These are phyloP conservation scores for Fusarium sp. DNA, from an alignment of 2,329 filamentous ascomycete species.

Conservation along the genomic window DNA sequence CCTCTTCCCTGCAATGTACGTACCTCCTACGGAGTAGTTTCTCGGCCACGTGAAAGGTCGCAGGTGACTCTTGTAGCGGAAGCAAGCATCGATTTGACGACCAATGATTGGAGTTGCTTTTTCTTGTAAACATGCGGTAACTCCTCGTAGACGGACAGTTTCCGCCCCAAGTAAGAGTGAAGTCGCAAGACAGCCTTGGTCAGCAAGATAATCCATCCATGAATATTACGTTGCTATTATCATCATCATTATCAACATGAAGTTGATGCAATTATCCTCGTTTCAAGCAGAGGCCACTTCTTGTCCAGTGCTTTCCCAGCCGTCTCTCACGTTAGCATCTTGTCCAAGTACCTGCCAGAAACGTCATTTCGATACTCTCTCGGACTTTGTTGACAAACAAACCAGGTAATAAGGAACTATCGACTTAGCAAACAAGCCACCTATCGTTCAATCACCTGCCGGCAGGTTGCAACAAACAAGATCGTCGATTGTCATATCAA, in stretches of 20 bases:
- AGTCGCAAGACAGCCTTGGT: not conserved
- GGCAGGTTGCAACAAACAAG: conserved; percentile 13
- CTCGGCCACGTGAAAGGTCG: conserved; percentile 31
- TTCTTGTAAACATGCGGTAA: conserved; percentile 4
- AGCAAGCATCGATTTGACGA: conserved; percentile 8
- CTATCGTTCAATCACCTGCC: conserved; percentile 2
- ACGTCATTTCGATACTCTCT: conserved; percentile 13
- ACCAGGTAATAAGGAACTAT: conserved; percentile 6
- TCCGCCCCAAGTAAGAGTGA: not conserved
- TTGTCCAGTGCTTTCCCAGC: conserved; percentile 19
- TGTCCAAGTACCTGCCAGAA: conserved; percentile 3
- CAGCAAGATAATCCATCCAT: not conserved
- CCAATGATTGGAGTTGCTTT: conserved; percentile 10
- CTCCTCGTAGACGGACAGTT: not conserved
- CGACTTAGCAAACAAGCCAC: conserved; percentile 1
- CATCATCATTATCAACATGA: not conserved
- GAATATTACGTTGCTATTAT: not conserved
- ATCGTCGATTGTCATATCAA: conserved; percentile 12
- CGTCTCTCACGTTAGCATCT: not conserved
- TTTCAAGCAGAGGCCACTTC: not conserved
- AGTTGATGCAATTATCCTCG: not conserved
- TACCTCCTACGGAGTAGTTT: conserved; percentile 12
- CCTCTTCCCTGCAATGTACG: not conserved
- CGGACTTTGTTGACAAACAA: conserved; percentile 4
- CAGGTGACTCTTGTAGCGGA: conserved; percentile 28